phyloP scores from a whole-genome alignment of 1,284 basidiomycete species.

The Fomitiporia mediterranea region DNA sequence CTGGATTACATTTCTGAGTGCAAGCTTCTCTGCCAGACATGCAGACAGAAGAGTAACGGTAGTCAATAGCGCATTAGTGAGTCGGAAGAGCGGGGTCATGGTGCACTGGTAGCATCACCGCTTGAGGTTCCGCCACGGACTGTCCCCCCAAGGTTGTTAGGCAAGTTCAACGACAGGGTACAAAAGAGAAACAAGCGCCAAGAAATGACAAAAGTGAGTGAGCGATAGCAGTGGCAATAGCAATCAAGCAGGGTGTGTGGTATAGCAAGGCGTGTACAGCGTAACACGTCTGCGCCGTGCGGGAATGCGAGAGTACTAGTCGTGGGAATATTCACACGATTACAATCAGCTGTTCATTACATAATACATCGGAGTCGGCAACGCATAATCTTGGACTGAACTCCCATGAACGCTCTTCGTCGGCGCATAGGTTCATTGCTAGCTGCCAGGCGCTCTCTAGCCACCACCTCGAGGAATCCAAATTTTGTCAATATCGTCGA shows the following conservation, averaged over 20 bases:
- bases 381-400: background rate
- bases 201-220: background rate
- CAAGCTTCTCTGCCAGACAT: conserved; percentile 14
- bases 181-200: background rate
- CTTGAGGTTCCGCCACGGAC: conserved; percentile 1
- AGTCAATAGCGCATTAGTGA: conserved; percentile 4
- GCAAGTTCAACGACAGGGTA: background rate
- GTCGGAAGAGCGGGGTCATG: conserved; percentile 14
- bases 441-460: background rate
- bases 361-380: background rate
- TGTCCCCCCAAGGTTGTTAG: too few species aligned
- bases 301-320: background rate
- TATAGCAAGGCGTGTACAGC: too few species aligned
- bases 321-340: background rate
- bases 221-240: background rate
- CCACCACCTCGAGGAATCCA: conserved; percentile 1
- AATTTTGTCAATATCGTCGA: conserved; percentile 76
- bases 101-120: conserved; percentile 1
- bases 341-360: background rate
- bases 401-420: background rate
- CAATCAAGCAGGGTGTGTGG: background rate
- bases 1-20: conserved; percentile 8
- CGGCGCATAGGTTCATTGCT: background rate
- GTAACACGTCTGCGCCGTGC: too few species aligned
- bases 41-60: conserved; percentile 4